phyloP scores from a whole-genome alignment of 345 rosid genomes.

The Sisymbrium irio region DNA sequence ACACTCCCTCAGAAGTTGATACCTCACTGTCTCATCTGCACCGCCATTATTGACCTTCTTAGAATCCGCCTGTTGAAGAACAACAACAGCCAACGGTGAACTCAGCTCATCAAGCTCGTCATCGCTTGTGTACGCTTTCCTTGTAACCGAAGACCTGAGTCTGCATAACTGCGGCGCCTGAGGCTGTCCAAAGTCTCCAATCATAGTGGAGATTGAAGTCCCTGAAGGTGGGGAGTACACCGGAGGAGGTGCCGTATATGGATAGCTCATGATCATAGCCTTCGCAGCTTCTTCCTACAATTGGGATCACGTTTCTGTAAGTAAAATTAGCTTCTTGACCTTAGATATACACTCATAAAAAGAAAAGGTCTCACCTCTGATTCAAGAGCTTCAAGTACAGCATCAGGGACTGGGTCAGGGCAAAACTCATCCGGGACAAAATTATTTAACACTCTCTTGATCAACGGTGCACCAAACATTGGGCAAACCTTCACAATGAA shows the following conservation, averaged over 20 bases:
- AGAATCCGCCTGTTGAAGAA: constrained; percentile 32
- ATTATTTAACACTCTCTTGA: constrained; percentile 68
- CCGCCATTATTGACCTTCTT: constrained; percentile 10
- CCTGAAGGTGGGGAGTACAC: constrained; percentile 62
- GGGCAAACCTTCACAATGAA: constrained; percentile 71
- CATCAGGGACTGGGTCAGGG: constrained; percentile 84
- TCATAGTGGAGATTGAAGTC: constrained; percentile 40
- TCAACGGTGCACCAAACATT: constrained; percentile 66
- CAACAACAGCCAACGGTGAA: constrained; percentile 60
- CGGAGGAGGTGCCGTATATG: constrained; percentile 59
- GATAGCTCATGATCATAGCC: constrained; percentile 42
- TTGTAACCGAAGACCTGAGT: constrained; percentile 59
- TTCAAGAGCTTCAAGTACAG: constrained; percentile 72
- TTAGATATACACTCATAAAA: not conserved
- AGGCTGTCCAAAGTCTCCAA: constrained; percentile 44
- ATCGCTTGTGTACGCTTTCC: constrained; percentile 78
- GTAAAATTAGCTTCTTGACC: not conserved
- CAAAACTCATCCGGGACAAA: constrained; percentile 86
- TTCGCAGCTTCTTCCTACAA: constrained; percentile 31
- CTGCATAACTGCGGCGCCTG: constrained; percentile 46
- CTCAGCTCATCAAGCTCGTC: constrained; percentile 89
- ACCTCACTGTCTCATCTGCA: constrained; percentile 45
- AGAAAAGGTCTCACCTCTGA: constrained; percentile 54
- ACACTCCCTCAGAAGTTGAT: constrained; percentile 71
- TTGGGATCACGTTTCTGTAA: constrained; percentile 14